Base-by-base conservation (phyloP, 257 asterid species). In the Apocynum venetum region DNA sequence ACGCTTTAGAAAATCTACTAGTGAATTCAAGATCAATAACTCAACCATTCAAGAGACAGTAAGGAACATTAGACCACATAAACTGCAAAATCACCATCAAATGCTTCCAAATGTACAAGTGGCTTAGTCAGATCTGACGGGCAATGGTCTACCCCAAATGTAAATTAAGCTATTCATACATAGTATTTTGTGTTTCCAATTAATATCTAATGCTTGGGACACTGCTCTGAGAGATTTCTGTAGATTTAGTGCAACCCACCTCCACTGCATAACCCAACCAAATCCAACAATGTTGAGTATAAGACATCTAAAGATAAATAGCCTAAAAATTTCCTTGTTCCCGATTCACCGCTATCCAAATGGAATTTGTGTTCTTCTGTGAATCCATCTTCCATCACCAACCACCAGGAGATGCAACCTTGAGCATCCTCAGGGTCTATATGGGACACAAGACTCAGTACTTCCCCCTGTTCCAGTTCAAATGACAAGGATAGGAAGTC, bases 351-450 rank as follows among this genome's bases (percentile, higher is more conserved):
- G 56, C 76, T 74, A 51, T 87, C 53, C 71, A 82, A 75, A 73
- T 90, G 90, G 80, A 89, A 80, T 49, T 88, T 89, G 85, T 79
- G 84, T 67, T 91, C 94, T 72, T 84, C 92, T 0, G 84, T 80
- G 70, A 83, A 81, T 51, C 93, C 96, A 55, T 91, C 86, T 11
- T 89, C 91, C 73, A 91, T 72, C 31, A 84, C 89, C 78, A 96
- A 83, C 98, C 98, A 96, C 98, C 99, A 96, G 8, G 98, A 89
- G 78, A 96, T 90, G 91, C 97, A 96, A n/a, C 97, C 97, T 78
- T 84, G 80, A 63, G 87, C 44, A 82, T 91, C 91, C 49, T 91
- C 94, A 6, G 98, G 97, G 88, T 93, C 96, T 25, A 90, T 86
- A 64, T 93, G 97, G 48, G 98, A 92, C 87, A 89, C 92, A 65